Base-by-base conservation (phyloP, 768 basidiomycete genomes). In the Podaxis rugospora region DNA sequence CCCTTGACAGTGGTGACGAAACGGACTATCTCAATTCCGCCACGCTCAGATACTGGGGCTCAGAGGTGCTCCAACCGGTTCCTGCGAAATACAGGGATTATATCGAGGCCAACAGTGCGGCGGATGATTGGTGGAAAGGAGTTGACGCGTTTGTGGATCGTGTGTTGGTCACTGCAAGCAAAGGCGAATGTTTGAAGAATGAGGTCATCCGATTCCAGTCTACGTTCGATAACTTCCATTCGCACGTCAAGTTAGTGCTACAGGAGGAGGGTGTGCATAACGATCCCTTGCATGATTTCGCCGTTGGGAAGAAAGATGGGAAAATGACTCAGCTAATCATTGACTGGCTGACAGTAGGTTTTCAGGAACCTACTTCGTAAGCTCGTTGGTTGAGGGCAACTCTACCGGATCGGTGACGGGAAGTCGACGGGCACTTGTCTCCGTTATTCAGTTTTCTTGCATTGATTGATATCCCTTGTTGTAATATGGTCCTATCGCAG, bases 131-230 rank as follows among this genome's bases (percentile, higher is more conserved):
- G 75, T 77, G 75, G 58, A 64, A 65, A 3, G 70, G 73, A 1
- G 60, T 72, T 1, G 71, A 72, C 4, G 65, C 50, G 11, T 61
- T 76, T 13, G 73, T 76, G 1, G 66, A 68, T 10, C 70, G 74
- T 23, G 64, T 78, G 4, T 64, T 77, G 23, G 68, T 80, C 37
- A 78, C 74, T 3, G 72, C 68, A 6, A 76, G 78, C 2, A 67
- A 69, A 21, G 63, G 63, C 3, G 77, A 78, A 63, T 71, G 71
- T 35, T 61, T 76, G 51, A 66, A 70, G 57, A 74, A 75, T 51
- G 71, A 71, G 40, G 71, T 74, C 52, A 65, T 72, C 14, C 54
- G 60, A 3, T 62, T 73, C 36, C 67, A 62, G 21, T 66, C 68
- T 28, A 51, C 64, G 25, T 55, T 76, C 1, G 60, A 62, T 10